phyloP scores from a whole-genome alignment of 495 filamentous ascomycete genomes.

The Penicillium silybi region DNA sequence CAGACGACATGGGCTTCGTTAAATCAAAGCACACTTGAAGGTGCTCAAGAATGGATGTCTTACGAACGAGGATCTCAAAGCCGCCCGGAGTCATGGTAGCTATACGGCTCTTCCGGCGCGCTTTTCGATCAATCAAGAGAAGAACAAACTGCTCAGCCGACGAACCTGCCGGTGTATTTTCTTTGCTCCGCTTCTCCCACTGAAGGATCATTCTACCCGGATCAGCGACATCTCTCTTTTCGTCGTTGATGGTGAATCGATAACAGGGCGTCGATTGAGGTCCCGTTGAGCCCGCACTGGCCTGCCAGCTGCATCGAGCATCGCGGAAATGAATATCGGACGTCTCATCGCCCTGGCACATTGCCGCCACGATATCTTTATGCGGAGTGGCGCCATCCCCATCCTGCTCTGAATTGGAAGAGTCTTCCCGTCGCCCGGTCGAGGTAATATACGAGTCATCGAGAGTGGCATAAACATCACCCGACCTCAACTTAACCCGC shows the following conservation, averaged over 20 bases:
- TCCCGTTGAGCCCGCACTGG: constrained; percentile 4
- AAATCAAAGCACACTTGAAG: constrained; percentile 18
- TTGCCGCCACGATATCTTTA: constrained; percentile 20
- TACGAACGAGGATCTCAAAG: constrained; percentile 21
- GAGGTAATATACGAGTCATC: constrained; percentile 23
- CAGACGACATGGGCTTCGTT: constrained; percentile 7
- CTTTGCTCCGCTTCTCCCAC: constrained; percentile 20
- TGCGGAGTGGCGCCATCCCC: not conserved
- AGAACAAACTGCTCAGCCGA: constrained; percentile 18
- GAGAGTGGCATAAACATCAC: constrained; percentile 33
- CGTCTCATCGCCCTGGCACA: constrained; percentile 11
- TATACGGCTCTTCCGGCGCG: constrained; percentile 21
- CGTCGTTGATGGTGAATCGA: constrained; percentile 16
- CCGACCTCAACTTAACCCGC: constrained; percentile 23
- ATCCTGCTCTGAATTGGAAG: constrained; percentile 8
- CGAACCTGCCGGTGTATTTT: not conserved
- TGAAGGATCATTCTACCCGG: constrained; percentile 20
- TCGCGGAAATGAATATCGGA: constrained; percentile 19
- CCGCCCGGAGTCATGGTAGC: constrained; percentile 22
- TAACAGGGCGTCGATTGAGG: constrained; percentile 12
- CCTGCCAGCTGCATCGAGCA: constrained; percentile 18
- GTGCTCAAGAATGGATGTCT: constrained; percentile 20
- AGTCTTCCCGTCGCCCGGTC: not conserved
- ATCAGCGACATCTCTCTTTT: not conserved
- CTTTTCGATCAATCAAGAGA: constrained; percentile 23